Evolutionary conservation across 2,329 filamentous ascomycete species (phyloP).

Genomic region (Ramichloridium luteum): DNA sequence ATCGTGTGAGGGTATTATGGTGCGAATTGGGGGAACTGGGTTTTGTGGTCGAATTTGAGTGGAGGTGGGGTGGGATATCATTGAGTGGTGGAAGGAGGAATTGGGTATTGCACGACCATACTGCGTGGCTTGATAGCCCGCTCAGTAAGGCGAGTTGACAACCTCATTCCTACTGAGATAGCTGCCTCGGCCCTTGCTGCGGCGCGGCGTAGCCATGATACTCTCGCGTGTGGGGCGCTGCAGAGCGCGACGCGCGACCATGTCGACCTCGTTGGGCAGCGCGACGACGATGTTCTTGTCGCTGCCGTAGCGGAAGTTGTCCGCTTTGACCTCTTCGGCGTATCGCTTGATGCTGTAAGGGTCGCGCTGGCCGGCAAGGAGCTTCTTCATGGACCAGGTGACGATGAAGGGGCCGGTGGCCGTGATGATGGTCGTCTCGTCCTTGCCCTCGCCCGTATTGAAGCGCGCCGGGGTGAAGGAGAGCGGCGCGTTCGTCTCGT

Average conservation of each 20-base stretch:
- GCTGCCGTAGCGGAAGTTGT: constrained; percentile 94
- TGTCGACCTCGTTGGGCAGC: constrained; percentile 92
- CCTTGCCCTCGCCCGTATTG: constrained; percentile 68
- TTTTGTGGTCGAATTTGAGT: too few species aligned
- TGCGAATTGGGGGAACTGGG: too few species aligned
- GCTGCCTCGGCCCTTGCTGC: constrained; percentile 38
- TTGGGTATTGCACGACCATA: too few species aligned
- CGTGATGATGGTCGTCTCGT: constrained; percentile 88
- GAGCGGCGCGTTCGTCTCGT: constrained; percentile 80
- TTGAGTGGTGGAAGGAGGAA: too few species aligned
- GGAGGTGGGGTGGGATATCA: too few species aligned
- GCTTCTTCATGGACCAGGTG: constrained; percentile 90
- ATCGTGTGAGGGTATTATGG: too few species aligned
- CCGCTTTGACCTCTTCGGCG: constrained; percentile 86
- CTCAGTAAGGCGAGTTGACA: constrained; percentile 57
- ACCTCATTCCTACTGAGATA: constrained; percentile 72
- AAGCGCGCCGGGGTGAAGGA: constrained; percentile 87
- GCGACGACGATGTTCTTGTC: constrained; percentile 98
- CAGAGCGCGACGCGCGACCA: constrained; percentile 78
- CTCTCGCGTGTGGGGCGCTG: constrained; percentile 86
- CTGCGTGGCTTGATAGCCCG: too few species aligned
- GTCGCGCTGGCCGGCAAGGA: constrained; percentile 66
- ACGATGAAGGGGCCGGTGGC: constrained; percentile 94
- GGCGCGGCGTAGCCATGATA: constrained; percentile 45
- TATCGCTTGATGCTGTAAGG: constrained; percentile 97